Conservation (phyloP, 768 basidiomycete species). For the Leucosporidium creatinivorum region DNA sequence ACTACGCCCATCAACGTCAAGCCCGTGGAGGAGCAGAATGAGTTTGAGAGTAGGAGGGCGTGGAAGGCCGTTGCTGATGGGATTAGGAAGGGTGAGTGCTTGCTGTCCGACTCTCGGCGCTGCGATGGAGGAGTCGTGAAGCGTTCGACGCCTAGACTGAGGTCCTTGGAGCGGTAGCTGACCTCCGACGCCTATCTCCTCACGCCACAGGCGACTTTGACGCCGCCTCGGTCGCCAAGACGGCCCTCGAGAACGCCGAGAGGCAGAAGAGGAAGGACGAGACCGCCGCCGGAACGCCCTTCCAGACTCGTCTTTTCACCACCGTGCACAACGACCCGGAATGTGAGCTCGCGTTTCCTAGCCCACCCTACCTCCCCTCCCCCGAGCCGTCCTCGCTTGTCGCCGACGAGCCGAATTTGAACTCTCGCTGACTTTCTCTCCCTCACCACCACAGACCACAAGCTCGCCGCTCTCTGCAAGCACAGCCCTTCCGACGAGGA, state of each 20-base stretch:
- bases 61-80: conserved; percentile 85
- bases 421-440: neutral
- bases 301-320: conserved; percentile 71
- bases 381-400: too few species aligned
- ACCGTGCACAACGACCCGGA: conserved; percentile 62
- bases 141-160: too few species aligned
- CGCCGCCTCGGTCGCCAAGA: conserved; percentile 77
- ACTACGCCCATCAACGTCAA: conserved; percentile 68
- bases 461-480: conserved; percentile 6
- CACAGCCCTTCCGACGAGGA: conserved; percentile 25
- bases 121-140: too few species aligned
- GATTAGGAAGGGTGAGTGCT: conserved; percentile 53
- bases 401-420: neutral
- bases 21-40: conserved; percentile 54
- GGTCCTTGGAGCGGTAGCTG: neutral
- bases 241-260: conserved; percentile 90
- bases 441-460: neutral
- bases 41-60: conserved; percentile 76
- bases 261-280: conserved; percentile 82
- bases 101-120: neutral
- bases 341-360: conserved; percentile 50
- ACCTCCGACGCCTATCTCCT: neutral
- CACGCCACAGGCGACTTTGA: conserved; percentile 66
- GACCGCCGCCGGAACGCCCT: conserved; percentile 58
- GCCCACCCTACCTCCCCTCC: neutral